Evolutionary conservation across 2,329 filamentous ascomycete genomes (phyloP), one percentile per base, ranked within the genome.

Genomic region (Myriosclerotinia scirpicola): DNA sequence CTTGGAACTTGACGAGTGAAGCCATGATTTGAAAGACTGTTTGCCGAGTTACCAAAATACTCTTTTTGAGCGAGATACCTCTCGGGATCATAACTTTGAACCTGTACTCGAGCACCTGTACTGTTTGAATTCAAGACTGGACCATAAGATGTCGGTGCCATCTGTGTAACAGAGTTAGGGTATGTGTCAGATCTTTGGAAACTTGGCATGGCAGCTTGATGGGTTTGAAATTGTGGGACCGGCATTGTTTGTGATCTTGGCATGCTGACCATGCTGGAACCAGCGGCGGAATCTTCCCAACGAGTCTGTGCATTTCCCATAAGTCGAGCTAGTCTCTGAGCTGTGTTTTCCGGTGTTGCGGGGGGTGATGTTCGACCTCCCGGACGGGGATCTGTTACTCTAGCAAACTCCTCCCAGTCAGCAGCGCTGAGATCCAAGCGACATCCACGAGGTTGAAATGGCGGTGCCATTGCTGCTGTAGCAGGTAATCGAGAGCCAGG

Each of bases 1-100:
- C 86, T 88, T 44, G 86, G 86, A 52, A 88, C 77, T 2, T 85
- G 84, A 14, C 59, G 71, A 44, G 78, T 80, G 59, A 82, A 79
- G 15, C 80, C 79, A 69, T 82, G 80, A 40, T 77, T 79, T 53
- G 85, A 81, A 20, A 83, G 81, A 40, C n/a, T 50, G 34, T 48
- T 61, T 50, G 58, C 30, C 6, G 30, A 38, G 38, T 52, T 61
- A n/a, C 58, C 58, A 17, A 60, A 61, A 34, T 61, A 61, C n/a
- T 61, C 58, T 40, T 61, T 61, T 20, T 61, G 58, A 1, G 58
- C 58, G 9, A 61, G 46, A 2, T 26, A 61, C 17, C 58, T 61
- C n/a, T 61, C 60, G 5, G 54, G 20, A 14, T 61, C 50, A 54
- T 61, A 22, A 26, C 20, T 60, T 9, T 42, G 54, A 46, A 17